Base-by-base conservation (phyloP, 495 filamentous ascomycete genomes). In the Monascus purpureus region DNA sequence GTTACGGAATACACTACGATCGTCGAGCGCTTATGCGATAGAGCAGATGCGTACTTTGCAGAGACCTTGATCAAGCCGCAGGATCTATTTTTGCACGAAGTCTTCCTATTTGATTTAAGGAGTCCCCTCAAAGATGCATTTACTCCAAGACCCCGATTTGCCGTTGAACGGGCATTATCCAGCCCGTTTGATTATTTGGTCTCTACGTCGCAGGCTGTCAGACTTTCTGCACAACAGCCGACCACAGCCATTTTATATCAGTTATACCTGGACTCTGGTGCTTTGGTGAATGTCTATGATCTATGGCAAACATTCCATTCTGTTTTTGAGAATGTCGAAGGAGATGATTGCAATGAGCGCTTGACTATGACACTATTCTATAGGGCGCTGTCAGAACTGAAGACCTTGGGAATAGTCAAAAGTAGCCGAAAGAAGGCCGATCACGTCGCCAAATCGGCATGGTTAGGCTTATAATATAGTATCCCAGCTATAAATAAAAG, bases 391-490 rank as follows among this genome's bases (percentile, higher is more conserved):
- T 85, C 86, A 6, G 92, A 96, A 49, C 50, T 97, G 46, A 80
- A 72, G 56, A 66, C 70, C 26, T 63, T 96, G 57, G 88, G 88
- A 13, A 75, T 94, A 62, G 64, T 95, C 19, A 95, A 90, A 57
- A 67, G 67, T 39, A 96, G 77, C 44, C 81, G 76, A 55, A 95
- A 86, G 67, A 92, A 90, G 67, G 68, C 72, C 8, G 90, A 95
- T 50, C 87, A 94, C 57, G 55, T 94, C 40, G 77, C 82, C 12
- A 96, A 94, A 57, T 56, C 83, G 33, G 54, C 64, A 19, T 83
- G 79, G 78, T 69, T 70, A 41, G 78, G 78, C 2, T 42, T 82
- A 29, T 81, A 59, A 44, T 14, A 25, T 27, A 22, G 14, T 29
- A 32, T 35, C 16, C 19, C 31, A 19, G 28, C n/a, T n/a, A n/a